A percentile compares a stretch with the other conserved stretches of the same genome.
These are phyloP conservation scores for Amaranthus cruentus DNA, from an alignment of 148 eudicot genomes.

Conservation along the genomic window DNA sequence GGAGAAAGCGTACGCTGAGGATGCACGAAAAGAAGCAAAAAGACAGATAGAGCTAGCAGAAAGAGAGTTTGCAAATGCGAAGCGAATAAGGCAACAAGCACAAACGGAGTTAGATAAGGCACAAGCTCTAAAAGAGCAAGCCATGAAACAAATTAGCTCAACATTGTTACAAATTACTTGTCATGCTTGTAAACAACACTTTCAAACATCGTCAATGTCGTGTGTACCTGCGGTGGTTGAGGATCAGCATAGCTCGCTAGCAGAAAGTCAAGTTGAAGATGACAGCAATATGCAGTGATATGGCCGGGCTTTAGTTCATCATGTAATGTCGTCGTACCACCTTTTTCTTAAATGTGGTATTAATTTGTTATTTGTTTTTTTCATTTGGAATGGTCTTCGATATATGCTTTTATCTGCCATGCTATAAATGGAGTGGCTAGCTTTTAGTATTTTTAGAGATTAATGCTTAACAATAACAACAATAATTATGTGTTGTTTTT, in stretches of 20 bases:
- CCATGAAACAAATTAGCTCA: slow-evolving; percentile 43
- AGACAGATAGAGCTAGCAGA: slow-evolving; percentile 63
- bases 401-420: not conserved
- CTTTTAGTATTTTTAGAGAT: not conserved
- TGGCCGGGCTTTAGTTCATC: too few species aligned
- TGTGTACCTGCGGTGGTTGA: not conserved
- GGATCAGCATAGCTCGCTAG: slow-evolving; percentile 26
- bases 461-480: not conserved
- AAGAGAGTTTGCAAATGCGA: slow-evolving; percentile 60
- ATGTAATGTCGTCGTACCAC: not conserved
- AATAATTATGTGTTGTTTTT: not conserved
- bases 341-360: not conserved
- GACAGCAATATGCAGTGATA: slow-evolving; percentile 8
- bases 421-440: not conserved
- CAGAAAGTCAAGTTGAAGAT: slow-evolving; percentile 28
- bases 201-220: slow-evolving; percentile 12
- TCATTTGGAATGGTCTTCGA: not conserved
- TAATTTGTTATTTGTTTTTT: not conserved
- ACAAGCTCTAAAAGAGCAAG: slow-evolving; percentile 48
- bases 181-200: slow-evolving; percentile 52
- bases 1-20: slow-evolving; percentile 68
- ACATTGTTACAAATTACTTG: slow-evolving; percentile 62
- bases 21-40: slow-evolving; percentile 59
- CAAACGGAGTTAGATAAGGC: slow-evolving; percentile 66
- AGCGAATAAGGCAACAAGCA: slow-evolving; percentile 70